phyloP scores from a whole-genome alignment of 768 basidiomycete species.

The Trametes punicea region DNA sequence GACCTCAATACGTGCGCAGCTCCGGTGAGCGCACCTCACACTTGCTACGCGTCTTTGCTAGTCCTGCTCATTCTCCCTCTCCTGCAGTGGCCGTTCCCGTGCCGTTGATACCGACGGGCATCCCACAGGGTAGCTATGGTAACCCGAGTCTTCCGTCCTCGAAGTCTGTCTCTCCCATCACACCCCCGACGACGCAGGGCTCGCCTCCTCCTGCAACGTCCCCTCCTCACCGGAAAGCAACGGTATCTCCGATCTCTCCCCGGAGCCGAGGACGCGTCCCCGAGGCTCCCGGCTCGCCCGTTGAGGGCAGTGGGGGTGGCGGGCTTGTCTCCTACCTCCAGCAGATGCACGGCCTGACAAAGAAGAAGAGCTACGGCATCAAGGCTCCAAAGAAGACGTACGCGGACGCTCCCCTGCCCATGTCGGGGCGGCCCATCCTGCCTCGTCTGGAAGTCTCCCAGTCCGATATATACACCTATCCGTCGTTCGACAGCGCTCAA shows the following conservation, averaged over 20 bases:
- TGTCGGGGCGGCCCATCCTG: slow-evolving; percentile 19
- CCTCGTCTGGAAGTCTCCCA: slow-evolving; percentile 21
- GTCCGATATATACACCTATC: slow-evolving; percentile 19
- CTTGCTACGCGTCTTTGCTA: not conserved
- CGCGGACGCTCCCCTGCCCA: slow-evolving; percentile 5
- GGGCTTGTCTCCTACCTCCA: slow-evolving; percentile 62
- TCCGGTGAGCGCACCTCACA: slow-evolving; percentile 6
- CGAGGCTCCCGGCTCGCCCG: slow-evolving; percentile 20
- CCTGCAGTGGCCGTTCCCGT: slow-evolving; percentile 1
- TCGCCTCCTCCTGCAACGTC: slow-evolving; percentile 5
- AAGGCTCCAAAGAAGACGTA: slow-evolving; percentile 22
- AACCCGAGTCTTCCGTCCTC: slow-evolving; percentile 12
- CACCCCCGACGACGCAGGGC: slow-evolving; percentile 7
- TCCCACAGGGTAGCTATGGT: slow-evolving; percentile 11
- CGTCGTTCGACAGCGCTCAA: slow-evolving; percentile 14
- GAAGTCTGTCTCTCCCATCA: slow-evolving; percentile 3
- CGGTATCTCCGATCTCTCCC: slow-evolving; percentile 24
- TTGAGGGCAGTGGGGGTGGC: slow-evolving; percentile 31
- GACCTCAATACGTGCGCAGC: slow-evolving; percentile 18
- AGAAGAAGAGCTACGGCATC: slow-evolving; percentile 40
- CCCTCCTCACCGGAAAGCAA: slow-evolving; percentile 22
- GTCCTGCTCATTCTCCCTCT: not conserved
- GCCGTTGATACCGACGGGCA: slow-evolving; percentile 6
- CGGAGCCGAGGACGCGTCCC: slow-evolving; percentile 18
- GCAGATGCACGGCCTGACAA: slow-evolving; percentile 65